Percentiles rank a stretch among this genome's conserved stretches.
phyloP scores from a whole-genome alignment of 257 asterid genomes.

The Paraleonurus japonicus region DNA sequence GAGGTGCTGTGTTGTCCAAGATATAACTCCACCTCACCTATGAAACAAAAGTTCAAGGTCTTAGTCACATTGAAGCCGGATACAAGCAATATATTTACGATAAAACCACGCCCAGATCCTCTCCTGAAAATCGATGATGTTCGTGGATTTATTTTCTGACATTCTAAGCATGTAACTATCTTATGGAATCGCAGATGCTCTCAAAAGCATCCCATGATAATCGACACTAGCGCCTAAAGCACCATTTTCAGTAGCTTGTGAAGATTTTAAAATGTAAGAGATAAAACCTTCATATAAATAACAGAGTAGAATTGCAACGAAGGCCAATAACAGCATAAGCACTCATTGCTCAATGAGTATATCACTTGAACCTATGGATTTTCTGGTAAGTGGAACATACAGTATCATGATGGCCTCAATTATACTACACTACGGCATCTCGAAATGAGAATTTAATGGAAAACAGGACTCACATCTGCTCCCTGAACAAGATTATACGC shows the following conservation, averaged over 20 bases:
- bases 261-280: neutral
- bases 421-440: slow-evolving; percentile 3
- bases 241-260: neutral
- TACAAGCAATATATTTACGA: neutral
- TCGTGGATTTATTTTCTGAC: neutral
- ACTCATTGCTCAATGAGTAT: neutral
- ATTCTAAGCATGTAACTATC: slow-evolving; percentile 14
- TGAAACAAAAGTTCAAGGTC: slow-evolving; percentile 28
- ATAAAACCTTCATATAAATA: neutral
- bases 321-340: neutral
- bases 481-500: slow-evolving; percentile 97
- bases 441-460: slow-evolving; percentile 9
- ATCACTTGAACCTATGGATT: neutral
- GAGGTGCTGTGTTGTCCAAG: slow-evolving; percentile 62
- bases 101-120: neutral
- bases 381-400: neutral
- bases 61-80: slow-evolving; percentile 12
- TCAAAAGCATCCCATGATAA: slow-evolving; percentile 1
- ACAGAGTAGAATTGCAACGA: neutral
- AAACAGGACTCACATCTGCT: slow-evolving; percentile 62
- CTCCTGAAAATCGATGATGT: neutral
- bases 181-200: neutral
- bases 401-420: neutral
- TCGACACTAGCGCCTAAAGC: slow-evolving; percentile 1
- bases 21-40: slow-evolving; percentile 97